Base-by-base conservation (phyloP, 176 grass and related monocot genomes). In the Eremochloa ophiuroides region DNA sequence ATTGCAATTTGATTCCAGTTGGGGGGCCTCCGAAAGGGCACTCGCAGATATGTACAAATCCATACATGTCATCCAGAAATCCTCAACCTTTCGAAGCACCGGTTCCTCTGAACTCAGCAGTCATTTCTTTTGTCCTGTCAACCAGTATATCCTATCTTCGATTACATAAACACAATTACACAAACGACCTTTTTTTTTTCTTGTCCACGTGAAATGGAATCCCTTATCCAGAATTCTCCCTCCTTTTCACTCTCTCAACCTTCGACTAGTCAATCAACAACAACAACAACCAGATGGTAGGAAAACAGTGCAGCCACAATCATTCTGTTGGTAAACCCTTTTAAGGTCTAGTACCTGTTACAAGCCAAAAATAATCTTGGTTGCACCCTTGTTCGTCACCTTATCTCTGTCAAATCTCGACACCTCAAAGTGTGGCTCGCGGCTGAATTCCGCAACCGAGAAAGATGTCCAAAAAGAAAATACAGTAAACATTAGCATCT, bases 231-330 rank as follows among this genome's bases (percentile, higher is more conserved):
- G 10, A 73, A 73, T 62, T 75, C 38, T 55, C 44, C 34, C 12
- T 3, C 35, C 26, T 18, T 63, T 83, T 73, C 11, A 65, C 38
- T 7, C 41, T 8, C n/a, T 6, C 69, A 66, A 58, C 34, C 16
- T 27, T 46, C 7, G 71, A 10, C 6, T 7, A 55, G 2, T 16
- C 33, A 73, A 12, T 66, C 67, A 53, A 63, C 29, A n/a, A n/a
- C n/a, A n/a, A n/a, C 40, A 3, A 69, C 10, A 22, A 53, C n/a
- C 50, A 5, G 16, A 62, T 4, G 43, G 66, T 28, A 78, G 22
- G 35, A 74, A 44, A 73, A 79, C 46, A 83, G 74, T 83, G 74
- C 14, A 73, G 74, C 58, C 66, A 35, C 37, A 66, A 83, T 83
- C 75, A 83, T 79, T 66, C 5, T 79, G 75, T 6, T 83, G 16